phyloP scores from a whole-genome alignment of 768 basidiomycete genomes.

The Lactifluus volemus region DNA sequence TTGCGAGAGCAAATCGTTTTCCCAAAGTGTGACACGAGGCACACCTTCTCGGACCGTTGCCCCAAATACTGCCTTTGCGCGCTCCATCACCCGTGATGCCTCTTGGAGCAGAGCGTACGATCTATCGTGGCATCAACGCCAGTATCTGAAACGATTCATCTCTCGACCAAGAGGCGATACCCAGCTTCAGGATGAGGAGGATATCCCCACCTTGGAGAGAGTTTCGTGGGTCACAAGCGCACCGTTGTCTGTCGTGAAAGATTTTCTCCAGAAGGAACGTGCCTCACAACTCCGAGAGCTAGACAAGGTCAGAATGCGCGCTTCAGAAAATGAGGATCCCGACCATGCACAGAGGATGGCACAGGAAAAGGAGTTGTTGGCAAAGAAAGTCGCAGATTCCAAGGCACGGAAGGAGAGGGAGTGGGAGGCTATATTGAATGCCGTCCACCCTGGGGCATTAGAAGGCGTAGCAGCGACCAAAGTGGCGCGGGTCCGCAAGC shows the following conservation, averaged over 20 bases:
- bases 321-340: neutral
- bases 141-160: constrained; percentile 49
- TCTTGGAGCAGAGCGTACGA: constrained; percentile 58
- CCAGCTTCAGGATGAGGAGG: constrained; percentile 42
- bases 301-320: constrained; percentile 18
- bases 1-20: constrained; percentile 32
- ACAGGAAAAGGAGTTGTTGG: constrained; percentile 45
- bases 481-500: constrained; percentile 44
- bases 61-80: constrained; percentile 29
- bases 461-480: constrained; percentile 40
- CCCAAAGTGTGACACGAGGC: constrained; percentile 15
- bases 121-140: constrained; percentile 59
- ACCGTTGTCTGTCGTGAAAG: constrained; percentile 39
- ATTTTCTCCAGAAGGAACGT: constrained; percentile 36
- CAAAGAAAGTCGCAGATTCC: constrained; percentile 57
- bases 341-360: constrained; percentile 29
- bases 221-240: constrained; percentile 49
- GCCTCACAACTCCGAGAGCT: constrained; percentile 9
- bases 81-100: constrained; percentile 46
- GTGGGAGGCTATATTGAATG: constrained; percentile 52
- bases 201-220: constrained; percentile 32
- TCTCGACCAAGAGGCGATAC: constrained; percentile 35
- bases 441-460: constrained; percentile 46
- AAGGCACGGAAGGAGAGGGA: constrained; percentile 49
- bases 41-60: constrained; percentile 23